Base-by-base conservation (phyloP, 1,284 basidiomycete species). In the Schizophyllum commune region DNA sequence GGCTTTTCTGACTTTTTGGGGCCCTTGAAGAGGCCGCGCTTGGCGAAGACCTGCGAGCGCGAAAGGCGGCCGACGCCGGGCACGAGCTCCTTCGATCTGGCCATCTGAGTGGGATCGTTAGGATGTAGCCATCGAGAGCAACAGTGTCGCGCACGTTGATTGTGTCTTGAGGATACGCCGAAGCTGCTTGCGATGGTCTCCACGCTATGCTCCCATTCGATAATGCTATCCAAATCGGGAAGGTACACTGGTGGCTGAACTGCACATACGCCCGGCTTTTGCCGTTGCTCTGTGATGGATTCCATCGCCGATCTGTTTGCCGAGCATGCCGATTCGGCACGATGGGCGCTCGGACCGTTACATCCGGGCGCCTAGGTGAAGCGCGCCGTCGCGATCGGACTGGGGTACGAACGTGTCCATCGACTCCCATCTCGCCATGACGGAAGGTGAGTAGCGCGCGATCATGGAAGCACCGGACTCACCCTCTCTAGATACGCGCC, bases 51-150 rank as follows among this genome's bases (percentile, higher is more conserved):
- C 75, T 88, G 85, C 61, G 91, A 92, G 72, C 88, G 85, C 66
- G 91, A 92, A 74, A 90, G 81, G 73, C 92, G 91, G 69, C 92
- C 91, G 76, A 96, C 81, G 77, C 90, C 83, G 69, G 90, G 86
- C 74, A 85, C 87, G 77, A 95, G 79, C 81, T 90, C 85, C 81
- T 90, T 89, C 79, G 85, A 92, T 82, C 94, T 92, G 79, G 93
- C 93, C 94, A 97, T 96, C 88, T 91, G 72, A 63, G 67, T 70
- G 5, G 63, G 60, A 69, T 57, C 66, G 59, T 58, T 64, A 58
- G 60, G 61, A 19, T 61, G 68, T 68, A 62, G 63, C 64, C 51
- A 51, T 47, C 69, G 58, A 72, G 68, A 64, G 57, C 64, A 13
- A 27, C 52, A 53, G 32, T 63, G 39, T 17, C 13, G 47, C 52